Evolutionary conservation across 441 rosid genomes (phyloP).

Genomic region (Pelargonium fulgidum): DNA sequence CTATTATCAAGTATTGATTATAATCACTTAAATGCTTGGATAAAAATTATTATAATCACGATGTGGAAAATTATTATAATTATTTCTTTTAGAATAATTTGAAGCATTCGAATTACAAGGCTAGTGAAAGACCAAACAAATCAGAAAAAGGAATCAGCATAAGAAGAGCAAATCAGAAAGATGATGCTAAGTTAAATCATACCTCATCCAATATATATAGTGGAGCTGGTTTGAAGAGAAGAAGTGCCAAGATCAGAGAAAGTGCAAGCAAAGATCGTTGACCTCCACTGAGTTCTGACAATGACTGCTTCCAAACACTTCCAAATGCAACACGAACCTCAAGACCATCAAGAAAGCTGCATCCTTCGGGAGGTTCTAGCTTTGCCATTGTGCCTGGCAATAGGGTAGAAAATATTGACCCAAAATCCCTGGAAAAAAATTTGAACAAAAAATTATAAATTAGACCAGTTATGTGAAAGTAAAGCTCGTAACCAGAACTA

Average conservation of each 20-base stretch:
- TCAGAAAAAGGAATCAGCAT: not conserved
- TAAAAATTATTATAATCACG: too few relatives aligned
- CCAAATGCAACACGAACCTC: conserved; percentile 99
- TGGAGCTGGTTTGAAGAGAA: conserved; percentile 98
- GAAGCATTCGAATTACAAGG: conserved; percentile 1
- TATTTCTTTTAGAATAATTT: too few relatives aligned
- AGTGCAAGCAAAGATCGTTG: conserved; percentile 94
- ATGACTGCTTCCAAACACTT: conserved; percentile 92
- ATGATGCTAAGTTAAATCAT: conserved; percentile 14
- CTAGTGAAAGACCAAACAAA: too few relatives aligned
- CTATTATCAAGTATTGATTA: too few relatives aligned
- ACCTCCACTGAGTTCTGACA: conserved; percentile 97
- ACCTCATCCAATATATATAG: conserved; percentile 98
- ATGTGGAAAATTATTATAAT: too few relatives aligned
- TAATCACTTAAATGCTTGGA: too few relatives aligned
- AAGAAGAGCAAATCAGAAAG: conserved; percentile 4
- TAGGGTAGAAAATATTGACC: conserved; percentile 91
- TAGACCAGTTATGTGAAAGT: conserved; percentile 10
- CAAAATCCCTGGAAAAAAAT: conserved; percentile 67
- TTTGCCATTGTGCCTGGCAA: conserved; percentile 98
- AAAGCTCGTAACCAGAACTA: not conserved
- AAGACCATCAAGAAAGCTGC: conserved; percentile 92
- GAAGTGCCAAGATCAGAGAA: conserved; percentile 86
- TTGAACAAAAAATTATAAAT: not conserved
- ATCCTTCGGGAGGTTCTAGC: conserved; percentile 88